These are phyloP conservation scores for Umbelopsis sp. DNA, from an alignment of 192 early-diverging fungal genomes.

Conservation along the genomic window DNA sequence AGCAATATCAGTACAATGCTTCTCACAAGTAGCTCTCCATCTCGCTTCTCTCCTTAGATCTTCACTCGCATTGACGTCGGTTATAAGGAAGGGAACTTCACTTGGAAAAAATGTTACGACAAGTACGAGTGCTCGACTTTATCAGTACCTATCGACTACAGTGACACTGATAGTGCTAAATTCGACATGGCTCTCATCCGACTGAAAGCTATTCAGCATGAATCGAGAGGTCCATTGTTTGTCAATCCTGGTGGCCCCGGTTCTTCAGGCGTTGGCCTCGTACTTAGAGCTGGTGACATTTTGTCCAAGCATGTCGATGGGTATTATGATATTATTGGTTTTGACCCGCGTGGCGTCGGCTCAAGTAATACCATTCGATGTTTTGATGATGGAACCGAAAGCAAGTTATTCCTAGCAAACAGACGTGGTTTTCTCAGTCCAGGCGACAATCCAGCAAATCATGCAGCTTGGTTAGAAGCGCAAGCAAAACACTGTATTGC, in stretches of 20 bases:
- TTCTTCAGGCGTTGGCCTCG: constrained; percentile 33
- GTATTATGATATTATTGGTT: constrained; percentile 38
- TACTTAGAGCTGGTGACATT: constrained; percentile 6
- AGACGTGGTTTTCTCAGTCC: background rate
- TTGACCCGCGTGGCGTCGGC: constrained; percentile 47
- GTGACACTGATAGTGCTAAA: background rate
- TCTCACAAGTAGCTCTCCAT: too few relatives aligned
- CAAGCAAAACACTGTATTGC: constrained; percentile 15
- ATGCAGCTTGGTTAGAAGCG: constrained; percentile 1
- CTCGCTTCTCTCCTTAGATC: too few relatives aligned
- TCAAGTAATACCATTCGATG: constrained; percentile 3
- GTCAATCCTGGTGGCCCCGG: constrained; percentile 41
- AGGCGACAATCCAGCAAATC: background rate
- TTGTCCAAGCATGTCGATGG: constrained; percentile 26
- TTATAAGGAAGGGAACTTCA: constrained; percentile 5
- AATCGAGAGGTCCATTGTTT: background rate
- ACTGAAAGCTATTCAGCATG: background rate
- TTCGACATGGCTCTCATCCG: constrained; percentile 6
- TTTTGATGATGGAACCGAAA: constrained; percentile 14
- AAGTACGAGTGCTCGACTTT: background rate
- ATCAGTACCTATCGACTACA: background rate
- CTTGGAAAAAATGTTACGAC: constrained; percentile 9
- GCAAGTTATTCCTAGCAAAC: background rate
- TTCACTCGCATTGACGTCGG: background rate
- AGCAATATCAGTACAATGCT: too few relatives aligned